phyloP scores from a whole-genome alignment of 768 basidiomycete species.

The Amanita inopinata region DNA sequence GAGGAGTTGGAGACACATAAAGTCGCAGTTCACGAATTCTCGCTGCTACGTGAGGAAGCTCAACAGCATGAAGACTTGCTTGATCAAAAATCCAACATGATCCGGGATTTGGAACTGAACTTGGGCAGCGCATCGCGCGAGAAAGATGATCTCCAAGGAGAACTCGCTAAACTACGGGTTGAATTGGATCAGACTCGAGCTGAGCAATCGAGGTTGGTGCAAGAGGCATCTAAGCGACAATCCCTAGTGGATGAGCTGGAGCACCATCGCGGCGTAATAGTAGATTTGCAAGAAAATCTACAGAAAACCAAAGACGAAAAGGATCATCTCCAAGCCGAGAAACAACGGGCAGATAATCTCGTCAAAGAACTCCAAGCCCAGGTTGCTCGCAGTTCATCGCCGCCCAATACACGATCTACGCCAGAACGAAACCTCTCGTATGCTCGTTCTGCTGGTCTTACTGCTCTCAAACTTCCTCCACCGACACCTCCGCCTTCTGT shows the following conservation, averaged over 20 bases:
- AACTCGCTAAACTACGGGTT: slow-evolving; percentile 41
- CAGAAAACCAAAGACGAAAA: slow-evolving; percentile 79
- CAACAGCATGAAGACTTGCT: slow-evolving; percentile 38
- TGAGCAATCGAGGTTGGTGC: slow-evolving; percentile 53
- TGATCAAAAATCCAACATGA: slow-evolving; percentile 36
- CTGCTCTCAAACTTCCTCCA: slow-evolving; percentile 72
- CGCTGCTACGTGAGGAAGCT: slow-evolving; percentile 32
- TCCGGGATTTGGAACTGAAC: slow-evolving; percentile 41
- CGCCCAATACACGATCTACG: slow-evolving; percentile 39
- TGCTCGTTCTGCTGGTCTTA: slow-evolving; percentile 49
- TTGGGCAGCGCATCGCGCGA: slow-evolving; percentile 35
- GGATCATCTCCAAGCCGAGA: slow-evolving; percentile 67
- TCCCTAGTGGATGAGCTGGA: slow-evolving; percentile 70
- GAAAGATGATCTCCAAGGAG: slow-evolving; percentile 31
- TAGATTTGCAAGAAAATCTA: slow-evolving; percentile 69
- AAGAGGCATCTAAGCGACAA: slow-evolving; percentile 68
- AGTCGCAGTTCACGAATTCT: slow-evolving; percentile 39
- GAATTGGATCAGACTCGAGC: slow-evolving; percentile 50
- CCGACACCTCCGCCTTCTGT: slow-evolving; percentile 82
- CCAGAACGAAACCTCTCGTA: slow-evolving; percentile 46
- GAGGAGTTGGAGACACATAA: slow-evolving; percentile 58
- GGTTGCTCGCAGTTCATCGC: slow-evolving; percentile 46
- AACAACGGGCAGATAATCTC: slow-evolving; percentile 52
- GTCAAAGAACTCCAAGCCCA: slow-evolving; percentile 77
- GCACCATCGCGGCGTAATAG: slow-evolving; percentile 62